Evolutionary conservation across 2,329 filamentous ascomycete species (phyloP).

Genomic region (Ophiobolus disseminans): DNA sequence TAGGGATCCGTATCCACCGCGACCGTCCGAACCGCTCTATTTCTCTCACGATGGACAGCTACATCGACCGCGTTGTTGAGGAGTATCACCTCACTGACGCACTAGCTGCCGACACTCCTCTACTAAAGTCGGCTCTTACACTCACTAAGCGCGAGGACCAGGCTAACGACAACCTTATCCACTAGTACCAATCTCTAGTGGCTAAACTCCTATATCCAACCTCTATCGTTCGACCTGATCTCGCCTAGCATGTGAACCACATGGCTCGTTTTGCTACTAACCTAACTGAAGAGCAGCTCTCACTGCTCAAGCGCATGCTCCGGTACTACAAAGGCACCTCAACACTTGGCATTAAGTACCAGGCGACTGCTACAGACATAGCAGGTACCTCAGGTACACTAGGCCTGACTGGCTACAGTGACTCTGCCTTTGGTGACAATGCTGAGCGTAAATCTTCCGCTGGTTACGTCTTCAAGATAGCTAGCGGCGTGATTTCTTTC

Average conservation of each 20-base stretch:
- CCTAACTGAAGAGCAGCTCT: constrained; percentile 3
- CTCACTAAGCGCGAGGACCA: neutral
- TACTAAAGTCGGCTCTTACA: neutral
- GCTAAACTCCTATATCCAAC: neutral
- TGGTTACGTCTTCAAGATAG: neutral
- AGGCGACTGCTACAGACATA: constrained; percentile 1
- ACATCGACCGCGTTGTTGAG: neutral
- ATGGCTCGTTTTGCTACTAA: constrained; percentile 18
- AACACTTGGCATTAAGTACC: constrained; percentile 1
- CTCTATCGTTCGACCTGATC: constrained; percentile 14
- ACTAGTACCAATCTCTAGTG: constrained; percentile 1
- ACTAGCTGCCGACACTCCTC: neutral
- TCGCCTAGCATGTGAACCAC: constrained; percentile 19
- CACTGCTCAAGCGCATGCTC: constrained; percentile 5
- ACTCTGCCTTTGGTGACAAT: constrained; percentile 21
- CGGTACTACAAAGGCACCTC: constrained; percentile 4
- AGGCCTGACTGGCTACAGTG: constrained; percentile 18
- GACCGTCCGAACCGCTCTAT: neutral
- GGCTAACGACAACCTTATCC: neutral
- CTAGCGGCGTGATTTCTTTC: constrained; percentile 16
- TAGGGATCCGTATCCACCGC: neutral
- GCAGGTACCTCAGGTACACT: neutral
- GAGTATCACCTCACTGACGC: neutral
- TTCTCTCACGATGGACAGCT: neutral
- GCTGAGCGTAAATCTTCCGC: neutral